Percentiles rank a stretch among this genome's conserved stretches.
phyloP scores from a whole-genome alignment of 2,329 filamentous ascomycete species.

The Neospermospora avenae region DNA sequence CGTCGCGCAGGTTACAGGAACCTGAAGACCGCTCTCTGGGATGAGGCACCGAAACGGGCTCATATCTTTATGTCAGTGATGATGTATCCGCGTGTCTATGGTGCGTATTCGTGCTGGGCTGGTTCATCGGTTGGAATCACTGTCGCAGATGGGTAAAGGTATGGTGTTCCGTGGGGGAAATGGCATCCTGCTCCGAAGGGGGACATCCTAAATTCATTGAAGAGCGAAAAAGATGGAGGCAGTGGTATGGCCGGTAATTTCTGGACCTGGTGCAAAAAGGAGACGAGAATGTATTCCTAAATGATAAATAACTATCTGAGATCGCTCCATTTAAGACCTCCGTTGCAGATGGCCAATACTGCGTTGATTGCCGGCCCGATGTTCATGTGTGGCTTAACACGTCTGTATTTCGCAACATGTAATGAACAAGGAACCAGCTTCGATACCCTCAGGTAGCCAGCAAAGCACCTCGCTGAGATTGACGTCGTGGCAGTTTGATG shows the following conservation, averaged over 20 bases:
- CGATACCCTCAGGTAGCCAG: too few relatives aligned
- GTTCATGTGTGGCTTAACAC: too few relatives aligned
- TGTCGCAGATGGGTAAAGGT: slow-evolving; percentile 1
- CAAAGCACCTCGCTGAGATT: too few relatives aligned
- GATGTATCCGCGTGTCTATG: slow-evolving; percentile 17
- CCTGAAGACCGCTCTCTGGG: slow-evolving; percentile 11
- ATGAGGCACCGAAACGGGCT: background rate
- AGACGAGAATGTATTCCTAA: slow-evolving; percentile 1
- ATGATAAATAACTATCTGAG: too few relatives aligned
- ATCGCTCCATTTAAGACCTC: too few relatives aligned
- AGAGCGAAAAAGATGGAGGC: slow-evolving; percentile 11
- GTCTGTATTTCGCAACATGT: too few relatives aligned
- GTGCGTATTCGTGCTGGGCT: slow-evolving; percentile 10
- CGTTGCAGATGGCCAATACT: background rate
- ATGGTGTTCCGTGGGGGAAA: slow-evolving; percentile 13
- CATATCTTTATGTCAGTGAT: slow-evolving; percentile 2
- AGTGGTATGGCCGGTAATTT: slow-evolving; percentile 3
- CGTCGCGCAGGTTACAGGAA: slow-evolving; percentile 4
- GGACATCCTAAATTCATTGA: slow-evolving; percentile 9
- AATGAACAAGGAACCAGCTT: too few relatives aligned
- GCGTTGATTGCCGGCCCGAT: background rate
- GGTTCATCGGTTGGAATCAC: slow-evolving; percentile 2
- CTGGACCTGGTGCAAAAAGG: slow-evolving; percentile 10
- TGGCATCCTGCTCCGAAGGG: slow-evolving; percentile 7
- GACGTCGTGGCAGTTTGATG: too few relatives aligned